phyloP scores from a whole-genome alignment of 257 asterid species.

The Solanum arcanum region DNA sequence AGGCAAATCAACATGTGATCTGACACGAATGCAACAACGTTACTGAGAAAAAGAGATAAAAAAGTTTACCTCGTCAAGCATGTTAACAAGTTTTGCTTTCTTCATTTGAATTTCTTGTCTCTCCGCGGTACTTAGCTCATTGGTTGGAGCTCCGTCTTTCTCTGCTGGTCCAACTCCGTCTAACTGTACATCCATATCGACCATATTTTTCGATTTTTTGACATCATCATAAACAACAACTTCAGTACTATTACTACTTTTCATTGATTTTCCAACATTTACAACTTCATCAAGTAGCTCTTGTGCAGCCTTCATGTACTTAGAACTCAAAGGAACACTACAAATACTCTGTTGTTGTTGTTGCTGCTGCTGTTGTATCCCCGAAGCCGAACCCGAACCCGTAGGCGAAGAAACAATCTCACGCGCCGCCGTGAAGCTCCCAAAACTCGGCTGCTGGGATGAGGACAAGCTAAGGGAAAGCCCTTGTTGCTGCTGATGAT shows the following conservation, averaged over 20 bases:
- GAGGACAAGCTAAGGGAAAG: constrained; percentile 70
- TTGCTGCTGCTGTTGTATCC: constrained; percentile 18
- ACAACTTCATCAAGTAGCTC: constrained; percentile 96
- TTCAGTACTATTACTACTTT: constrained; percentile 15
- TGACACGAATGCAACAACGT: background rate
- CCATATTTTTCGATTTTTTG: constrained; percentile 14
- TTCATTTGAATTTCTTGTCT: constrained; percentile 96
- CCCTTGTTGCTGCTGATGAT: constrained; percentile 28
- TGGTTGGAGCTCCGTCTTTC: constrained; percentile 15
- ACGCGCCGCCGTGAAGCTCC: constrained; percentile 29
- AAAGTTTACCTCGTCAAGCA: constrained; percentile 82
- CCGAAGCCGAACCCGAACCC: constrained; percentile 46
- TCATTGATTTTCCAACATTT: constrained; percentile 60
- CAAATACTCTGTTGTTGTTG: background rate
- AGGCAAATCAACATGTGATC: background rate
- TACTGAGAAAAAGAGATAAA: background rate
- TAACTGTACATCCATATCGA: constrained; percentile 8
- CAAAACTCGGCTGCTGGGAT: constrained; percentile 48
- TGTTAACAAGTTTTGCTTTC: constrained; percentile 88
- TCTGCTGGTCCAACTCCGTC: constrained; percentile 10
- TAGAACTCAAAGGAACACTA: constrained; percentile 50
- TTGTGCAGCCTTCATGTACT: constrained; percentile 79
- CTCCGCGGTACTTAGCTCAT: constrained; percentile 65
- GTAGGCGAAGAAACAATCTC: constrained; percentile 31
- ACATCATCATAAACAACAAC: background rate